These are phyloP conservation scores for Podaxis pistillaris DNA, from an alignment of 768 basidiomycete genomes.

Conservation along the genomic window DNA sequence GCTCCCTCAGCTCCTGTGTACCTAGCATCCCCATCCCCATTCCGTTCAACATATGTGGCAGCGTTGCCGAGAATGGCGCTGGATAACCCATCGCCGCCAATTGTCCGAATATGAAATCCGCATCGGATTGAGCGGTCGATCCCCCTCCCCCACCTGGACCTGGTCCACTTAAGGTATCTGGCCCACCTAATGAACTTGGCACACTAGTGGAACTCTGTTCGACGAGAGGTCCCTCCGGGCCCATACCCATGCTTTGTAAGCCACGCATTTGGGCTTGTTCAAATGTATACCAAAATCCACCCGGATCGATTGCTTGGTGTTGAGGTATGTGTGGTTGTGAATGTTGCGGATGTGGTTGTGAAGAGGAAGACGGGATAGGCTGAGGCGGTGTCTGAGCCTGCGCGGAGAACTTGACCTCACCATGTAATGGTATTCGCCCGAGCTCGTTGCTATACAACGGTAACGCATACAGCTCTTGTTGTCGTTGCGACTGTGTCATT, in stretches of 20 bases:
- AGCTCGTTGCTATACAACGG: slow-evolving; percentile 65
- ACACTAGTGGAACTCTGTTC: not conserved
- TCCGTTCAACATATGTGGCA: slow-evolving; percentile 9
- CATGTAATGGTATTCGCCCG: slow-evolving; percentile 47
- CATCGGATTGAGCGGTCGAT: not conserved
- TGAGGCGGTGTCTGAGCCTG: slow-evolving; percentile 7
- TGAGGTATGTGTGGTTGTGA: not conserved
- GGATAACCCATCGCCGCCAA: slow-evolving; percentile 14
- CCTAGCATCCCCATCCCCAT: slow-evolving; percentile 10
- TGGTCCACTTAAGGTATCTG: not conserved
- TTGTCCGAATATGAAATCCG: slow-evolving; percentile 12
- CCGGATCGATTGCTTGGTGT: slow-evolving; percentile 1
- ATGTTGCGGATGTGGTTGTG: not conserved
- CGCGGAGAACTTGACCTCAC: slow-evolving; percentile 26
- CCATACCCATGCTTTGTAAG: not conserved
- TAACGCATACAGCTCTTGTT: slow-evolving; percentile 30
- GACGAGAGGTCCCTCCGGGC: not conserved
- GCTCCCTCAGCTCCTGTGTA: not conserved
- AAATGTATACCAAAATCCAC: slow-evolving; percentile 10
- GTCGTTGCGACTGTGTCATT: slow-evolving; percentile 14
- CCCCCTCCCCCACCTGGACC: not conserved
- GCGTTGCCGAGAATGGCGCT: not conserved
- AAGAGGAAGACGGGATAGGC: not conserved
- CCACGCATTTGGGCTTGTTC: not conserved
- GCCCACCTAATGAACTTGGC: not conserved